These are phyloP conservation scores for Cichorium intybus DNA, from an alignment of 140 eudicot species.

Conservation along the genomic window DNA sequence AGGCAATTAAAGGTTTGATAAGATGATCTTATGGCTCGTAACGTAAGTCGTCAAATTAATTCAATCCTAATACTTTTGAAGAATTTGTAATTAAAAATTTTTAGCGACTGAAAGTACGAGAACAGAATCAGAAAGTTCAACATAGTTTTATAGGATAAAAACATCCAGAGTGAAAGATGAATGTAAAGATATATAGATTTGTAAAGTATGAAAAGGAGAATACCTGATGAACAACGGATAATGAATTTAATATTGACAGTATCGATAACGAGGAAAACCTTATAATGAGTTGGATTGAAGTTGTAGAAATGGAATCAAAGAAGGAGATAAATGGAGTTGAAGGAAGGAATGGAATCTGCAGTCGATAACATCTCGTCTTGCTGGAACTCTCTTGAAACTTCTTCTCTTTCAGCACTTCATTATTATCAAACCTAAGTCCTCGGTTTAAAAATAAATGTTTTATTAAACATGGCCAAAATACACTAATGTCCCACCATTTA, in stretches of 20 bases:
- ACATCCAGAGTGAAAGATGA: background rate
- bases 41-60: background rate
- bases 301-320: conserved; percentile 7
- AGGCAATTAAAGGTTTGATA: background rate
- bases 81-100: background rate
- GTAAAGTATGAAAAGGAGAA: conserved; percentile 2
- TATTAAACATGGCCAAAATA: too few relatives aligned
- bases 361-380: conserved; percentile 9
- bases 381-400: conserved; percentile 27
- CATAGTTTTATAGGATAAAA: background rate
- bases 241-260: background rate
- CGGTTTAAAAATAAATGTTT: background rate
- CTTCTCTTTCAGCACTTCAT: conserved; percentile 4
- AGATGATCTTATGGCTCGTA: background rate
- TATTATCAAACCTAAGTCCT: background rate
- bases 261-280: conserved; percentile 12
- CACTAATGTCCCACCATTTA: too few relatives aligned
- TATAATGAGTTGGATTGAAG: conserved; percentile 9
- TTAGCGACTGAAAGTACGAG: background rate
- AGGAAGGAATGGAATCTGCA: conserved; percentile 29
- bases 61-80: background rate
- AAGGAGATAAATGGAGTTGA: conserved; percentile 9
- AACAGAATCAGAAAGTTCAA: background rate
- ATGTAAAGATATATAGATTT: conserved; percentile 1
- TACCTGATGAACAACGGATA: conserved; percentile 20